Base-by-base conservation (phyloP, 495 filamentous ascomycete genomes). In the Penicillium ucsense region DNA sequence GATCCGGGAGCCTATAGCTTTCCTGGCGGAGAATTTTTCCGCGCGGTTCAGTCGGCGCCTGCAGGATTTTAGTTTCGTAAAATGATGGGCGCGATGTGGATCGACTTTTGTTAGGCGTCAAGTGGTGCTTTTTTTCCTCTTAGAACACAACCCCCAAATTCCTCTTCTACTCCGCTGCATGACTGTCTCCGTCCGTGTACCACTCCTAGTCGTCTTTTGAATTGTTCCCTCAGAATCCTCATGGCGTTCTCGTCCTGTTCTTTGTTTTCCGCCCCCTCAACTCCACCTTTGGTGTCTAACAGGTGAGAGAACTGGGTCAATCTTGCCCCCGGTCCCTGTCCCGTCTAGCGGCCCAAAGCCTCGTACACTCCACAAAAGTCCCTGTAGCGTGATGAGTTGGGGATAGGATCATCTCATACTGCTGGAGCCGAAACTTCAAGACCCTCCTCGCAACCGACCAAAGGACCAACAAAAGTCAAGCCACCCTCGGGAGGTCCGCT, bases 1-100 rank as follows among this genome's bases (percentile, higher is more conserved):
- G 56, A 51, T 51, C 56, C 45, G 56, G 57, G 57, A 55, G 40
- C 59, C 51, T 52, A 56, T 56, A 31, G 42, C 10, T 41, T 45
- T 47, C 46, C 33, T 12, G 35, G 27, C 53, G 59, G 59, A 38
- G 50, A 45, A 53, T 52, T 33, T 62, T 54, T 55, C 59, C 59
- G 54, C 38, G 30, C 3, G 31, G 27, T 35, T 30, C 8, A 30
- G 29, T 39, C 34, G n/a, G 33, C 46, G 32, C 31, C 45, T 36
- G 49, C 32, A 38, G 31, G 41, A 8, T 39, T 31, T 29, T 30
- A 4, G 41, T 38, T 38, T 31, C 39, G 31, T 44, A 45, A 47
- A 46, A 47, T 45, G 46, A 39, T 35, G 39, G 46, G 48, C 53
- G n/a, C 51, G 54, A 57, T 51, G 57, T 54, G 50, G 53, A 20